These are phyloP conservation scores for Marasmius fiardii DNA, from an alignment of 1,284 basidiomycete genomes.

Conservation along the genomic window DNA sequence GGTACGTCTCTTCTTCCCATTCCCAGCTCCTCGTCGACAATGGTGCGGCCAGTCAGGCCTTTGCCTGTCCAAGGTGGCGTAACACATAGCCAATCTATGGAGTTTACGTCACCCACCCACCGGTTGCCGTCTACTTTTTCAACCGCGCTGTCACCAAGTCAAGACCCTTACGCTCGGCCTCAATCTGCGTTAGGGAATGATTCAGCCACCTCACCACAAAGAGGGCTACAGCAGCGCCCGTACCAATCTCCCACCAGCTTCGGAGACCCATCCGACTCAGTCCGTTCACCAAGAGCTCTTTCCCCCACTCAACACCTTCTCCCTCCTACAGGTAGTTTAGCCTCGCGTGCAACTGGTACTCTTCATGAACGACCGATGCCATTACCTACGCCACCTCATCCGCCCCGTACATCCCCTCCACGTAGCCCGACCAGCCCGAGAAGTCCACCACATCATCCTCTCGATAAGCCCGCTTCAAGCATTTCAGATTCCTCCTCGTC, in stretches of 20 bases:
- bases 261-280: neutral
- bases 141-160: constrained; percentile 31
- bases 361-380: neutral
- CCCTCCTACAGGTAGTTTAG: neutral
- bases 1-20: neutral
- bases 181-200: constrained; percentile 50
- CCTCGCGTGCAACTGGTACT: constrained; percentile 17
- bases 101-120: constrained; percentile 21
- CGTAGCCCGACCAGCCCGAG: constrained; percentile 55
- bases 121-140: constrained; percentile 23
- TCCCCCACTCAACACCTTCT: constrained; percentile 3
- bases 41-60: constrained; percentile 30
- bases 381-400: neutral
- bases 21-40: constrained; percentile 29
- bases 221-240: constrained; percentile 23
- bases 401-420: constrained; percentile 43
- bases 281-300: neutral
- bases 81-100: constrained; percentile 24
- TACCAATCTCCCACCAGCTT: constrained; percentile 28
- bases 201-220: constrained; percentile 40
- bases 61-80: constrained; percentile 34
- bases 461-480: neutral
- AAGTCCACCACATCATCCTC: constrained; percentile 26
- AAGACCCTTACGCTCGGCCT: constrained; percentile 57
- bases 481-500: neutral